Conservation (phyloP, 768 basidiomycete species). For the Mycena filopes region DNA sequence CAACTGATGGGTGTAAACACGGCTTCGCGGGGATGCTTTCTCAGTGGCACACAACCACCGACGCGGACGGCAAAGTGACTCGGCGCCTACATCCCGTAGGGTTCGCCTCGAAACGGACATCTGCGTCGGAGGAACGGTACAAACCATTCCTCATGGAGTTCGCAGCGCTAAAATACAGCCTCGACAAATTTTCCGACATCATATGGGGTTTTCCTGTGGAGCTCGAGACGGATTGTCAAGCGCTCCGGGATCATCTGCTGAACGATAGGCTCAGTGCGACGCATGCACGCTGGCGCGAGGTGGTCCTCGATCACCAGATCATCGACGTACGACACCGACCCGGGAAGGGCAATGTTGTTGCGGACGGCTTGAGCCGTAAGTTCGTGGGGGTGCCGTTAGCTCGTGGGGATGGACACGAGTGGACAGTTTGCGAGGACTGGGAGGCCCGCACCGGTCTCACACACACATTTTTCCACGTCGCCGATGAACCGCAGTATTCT, state of each 20-base stretch:
- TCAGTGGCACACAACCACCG: constrained; percentile 29
- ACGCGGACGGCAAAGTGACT: constrained; percentile 29
- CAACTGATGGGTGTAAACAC: constrained; percentile 41
- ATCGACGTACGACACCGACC: constrained; percentile 34
- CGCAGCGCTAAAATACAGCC: constrained; percentile 34
- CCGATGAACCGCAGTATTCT: too few relatives aligned
- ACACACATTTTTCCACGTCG: constrained; percentile 25
- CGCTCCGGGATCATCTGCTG: constrained; percentile 37
- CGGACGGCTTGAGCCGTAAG: constrained; percentile 38
- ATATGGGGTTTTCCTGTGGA: constrained; percentile 39
- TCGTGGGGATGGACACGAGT: constrained; percentile 18
- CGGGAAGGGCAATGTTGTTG: constrained; percentile 33
- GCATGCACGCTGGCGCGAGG: constrained; percentile 40
- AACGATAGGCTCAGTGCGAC: constrained; percentile 37
- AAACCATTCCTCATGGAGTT: constrained; percentile 46
- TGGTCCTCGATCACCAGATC: constrained; percentile 30
- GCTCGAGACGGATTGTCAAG: constrained; percentile 25
- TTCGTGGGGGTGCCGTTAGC: constrained; percentile 13
- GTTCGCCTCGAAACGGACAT: constrained; percentile 43
- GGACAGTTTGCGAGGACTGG: constrained; percentile 37
- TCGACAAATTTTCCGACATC: constrained; percentile 35
- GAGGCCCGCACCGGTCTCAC: constrained; percentile 9
- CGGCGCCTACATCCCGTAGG: constrained; percentile 38
- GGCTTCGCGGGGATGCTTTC: constrained; percentile 41
- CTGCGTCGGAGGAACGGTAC: constrained; percentile 38